These are phyloP conservation scores for Cymbomonas tetramitiformis DNA, from an alignment of 139 green algal species.

Conservation along the genomic window DNA sequence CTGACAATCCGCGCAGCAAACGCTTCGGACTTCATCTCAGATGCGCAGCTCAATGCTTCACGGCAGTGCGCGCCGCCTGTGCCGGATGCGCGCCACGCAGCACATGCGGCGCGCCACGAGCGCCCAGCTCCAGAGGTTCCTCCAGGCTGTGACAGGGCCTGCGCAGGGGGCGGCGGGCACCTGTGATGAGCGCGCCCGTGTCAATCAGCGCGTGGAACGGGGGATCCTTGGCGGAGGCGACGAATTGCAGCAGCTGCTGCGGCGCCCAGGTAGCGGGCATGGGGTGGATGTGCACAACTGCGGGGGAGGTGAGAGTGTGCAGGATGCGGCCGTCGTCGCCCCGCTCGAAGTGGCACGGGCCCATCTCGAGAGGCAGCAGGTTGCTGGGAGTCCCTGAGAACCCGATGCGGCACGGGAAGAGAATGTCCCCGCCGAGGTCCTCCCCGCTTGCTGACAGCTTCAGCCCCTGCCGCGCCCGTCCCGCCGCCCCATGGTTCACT, in stretches of 20 bases:
- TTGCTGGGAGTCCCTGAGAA: slow-evolving; percentile 16
- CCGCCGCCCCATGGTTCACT: too few species aligned
- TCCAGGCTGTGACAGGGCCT: too few species aligned
- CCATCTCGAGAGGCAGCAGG: slow-evolving; percentile 14
- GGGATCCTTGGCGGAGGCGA: slow-evolving; percentile 13
- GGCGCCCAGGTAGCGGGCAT: slow-evolving; percentile 4
- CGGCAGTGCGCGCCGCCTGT: too few species aligned
- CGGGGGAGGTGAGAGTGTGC: background rate
- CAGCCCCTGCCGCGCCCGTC: too few species aligned
- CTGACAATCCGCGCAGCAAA: too few species aligned
- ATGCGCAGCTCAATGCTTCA: too few species aligned
- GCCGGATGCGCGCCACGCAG: too few species aligned
- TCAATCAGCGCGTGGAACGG: slow-evolving; percentile 21
- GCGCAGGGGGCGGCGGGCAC: too few species aligned
- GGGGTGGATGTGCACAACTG: background rate
- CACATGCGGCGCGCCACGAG: too few species aligned
- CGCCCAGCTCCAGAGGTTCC: too few species aligned
- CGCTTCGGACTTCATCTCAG: too few species aligned
- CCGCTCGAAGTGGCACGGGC: background rate
- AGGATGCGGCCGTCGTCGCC: slow-evolving; percentile 14
- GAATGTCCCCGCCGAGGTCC: slow-evolving; percentile 22
- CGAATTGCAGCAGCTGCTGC: background rate
- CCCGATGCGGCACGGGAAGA: slow-evolving; percentile 13
- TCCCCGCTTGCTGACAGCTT: slow-evolving; percentile 20
- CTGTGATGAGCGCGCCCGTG: slow-evolving; percentile 22